phyloP scores from a whole-genome alignment of 495 filamentous ascomycete genomes.

The Aspergillus avenaceus region DNA sequence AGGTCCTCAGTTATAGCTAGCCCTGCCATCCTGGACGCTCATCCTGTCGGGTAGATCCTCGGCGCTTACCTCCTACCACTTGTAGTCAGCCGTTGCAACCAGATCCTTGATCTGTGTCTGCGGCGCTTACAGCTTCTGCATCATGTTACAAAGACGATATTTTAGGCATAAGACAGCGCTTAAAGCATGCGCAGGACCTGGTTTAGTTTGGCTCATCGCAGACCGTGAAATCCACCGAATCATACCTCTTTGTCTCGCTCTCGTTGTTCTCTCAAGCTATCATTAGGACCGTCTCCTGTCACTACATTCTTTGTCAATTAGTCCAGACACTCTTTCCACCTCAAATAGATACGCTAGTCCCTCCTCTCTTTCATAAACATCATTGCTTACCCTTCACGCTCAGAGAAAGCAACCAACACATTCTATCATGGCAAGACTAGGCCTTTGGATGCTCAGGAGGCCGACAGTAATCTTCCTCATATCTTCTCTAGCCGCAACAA shows the following conservation, averaged over 20 bases:
- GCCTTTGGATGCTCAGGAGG: neutral
- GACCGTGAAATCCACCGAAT: neutral
- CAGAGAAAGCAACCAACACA: neutral
- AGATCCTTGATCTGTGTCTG: conserved; percentile 22
- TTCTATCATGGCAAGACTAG: conserved; percentile 20
- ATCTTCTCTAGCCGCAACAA: conserved; percentile 14
- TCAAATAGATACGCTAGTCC: neutral
- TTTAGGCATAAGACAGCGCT: conserved; percentile 13
- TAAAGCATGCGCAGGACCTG: neutral
- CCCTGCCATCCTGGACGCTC: neutral
- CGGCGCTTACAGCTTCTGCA: conserved; percentile 26
- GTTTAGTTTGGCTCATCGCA: conserved; percentile 3
- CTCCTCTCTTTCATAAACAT: neutral
- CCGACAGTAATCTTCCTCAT: conserved; percentile 24
- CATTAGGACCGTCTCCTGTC: neutral
- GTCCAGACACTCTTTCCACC: neutral
- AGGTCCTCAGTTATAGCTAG: too few relatives aligned
- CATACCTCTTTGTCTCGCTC: neutral
- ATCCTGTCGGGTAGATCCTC: neutral
- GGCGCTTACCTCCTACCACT: conserved; percentile 1
- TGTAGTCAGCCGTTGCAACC: neutral
- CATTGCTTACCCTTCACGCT: neutral
- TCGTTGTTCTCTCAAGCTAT: neutral
- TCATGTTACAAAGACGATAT: conserved; percentile 9
- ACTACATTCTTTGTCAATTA: neutral